Evolutionary conservation across 768 basidiomycete species (phyloP).

Genomic region (Galerina marginata): DNA sequence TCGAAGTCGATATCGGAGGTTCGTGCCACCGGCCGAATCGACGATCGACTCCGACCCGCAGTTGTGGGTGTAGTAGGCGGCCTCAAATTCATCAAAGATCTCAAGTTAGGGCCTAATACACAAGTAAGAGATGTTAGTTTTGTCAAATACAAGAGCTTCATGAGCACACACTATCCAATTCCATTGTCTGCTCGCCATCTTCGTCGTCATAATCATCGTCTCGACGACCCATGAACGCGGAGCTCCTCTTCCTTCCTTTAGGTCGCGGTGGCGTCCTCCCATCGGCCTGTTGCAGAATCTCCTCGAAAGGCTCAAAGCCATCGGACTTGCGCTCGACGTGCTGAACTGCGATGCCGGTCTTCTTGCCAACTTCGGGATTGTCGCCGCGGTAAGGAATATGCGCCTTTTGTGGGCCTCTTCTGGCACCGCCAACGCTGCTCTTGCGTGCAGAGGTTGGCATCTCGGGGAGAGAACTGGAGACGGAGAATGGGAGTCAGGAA

Average conservation of each 20-base stretch:
- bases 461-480: neutral
- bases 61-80: constrained; percentile 47
- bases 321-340: constrained; percentile 77
- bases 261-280: constrained; percentile 64
- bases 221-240: constrained; percentile 35
- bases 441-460: constrained; percentile 54
- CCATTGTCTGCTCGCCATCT: constrained; percentile 81
- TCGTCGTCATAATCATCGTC: constrained; percentile 54
- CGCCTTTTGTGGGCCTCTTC: constrained; percentile 65
- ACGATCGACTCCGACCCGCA: constrained; percentile 41
- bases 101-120: constrained; percentile 42
- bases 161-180: constrained; percentile 65
- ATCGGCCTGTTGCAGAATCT: constrained; percentile 73
- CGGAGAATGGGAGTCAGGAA: constrained; percentile 4
- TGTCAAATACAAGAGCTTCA: neutral
- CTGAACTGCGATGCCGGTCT: constrained; percentile 73
- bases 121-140: neutral
- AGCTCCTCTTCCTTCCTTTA: constrained; percentile 56
- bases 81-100: constrained; percentile 46
- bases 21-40: constrained; percentile 54
- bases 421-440: constrained; percentile 49
- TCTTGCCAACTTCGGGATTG: constrained; percentile 79
- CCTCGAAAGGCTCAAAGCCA: constrained; percentile 83
- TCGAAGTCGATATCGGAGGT: constrained; percentile 66
- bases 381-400: constrained; percentile 83